Conservation (phyloP, 1,139 yeast species). For the Yamadazyma siamensis region DNA sequence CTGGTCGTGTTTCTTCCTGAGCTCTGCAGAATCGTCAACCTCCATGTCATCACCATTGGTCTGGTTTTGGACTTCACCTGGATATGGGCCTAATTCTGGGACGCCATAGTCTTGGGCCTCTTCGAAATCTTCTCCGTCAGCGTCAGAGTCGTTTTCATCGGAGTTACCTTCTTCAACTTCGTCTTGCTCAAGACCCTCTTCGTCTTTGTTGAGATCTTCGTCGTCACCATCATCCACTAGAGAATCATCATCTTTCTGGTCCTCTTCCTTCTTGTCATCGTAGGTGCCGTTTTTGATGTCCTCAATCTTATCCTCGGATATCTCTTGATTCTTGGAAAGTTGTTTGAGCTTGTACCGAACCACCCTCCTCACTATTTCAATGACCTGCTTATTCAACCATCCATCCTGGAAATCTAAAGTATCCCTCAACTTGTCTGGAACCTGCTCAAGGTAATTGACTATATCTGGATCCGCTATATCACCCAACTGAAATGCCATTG, state of each 20-base stretch:
- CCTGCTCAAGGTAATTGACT: conserved; percentile 42
- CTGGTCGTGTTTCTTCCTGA: too few relatives aligned
- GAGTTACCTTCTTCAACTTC: conserved; percentile 19
- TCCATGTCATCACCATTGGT: conserved; percentile 18
- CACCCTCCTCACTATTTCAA: conserved; percentile 63
- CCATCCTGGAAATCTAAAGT: conserved; percentile 54
- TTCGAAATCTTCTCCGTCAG: conserved; percentile 22
- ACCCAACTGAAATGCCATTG: conserved; percentile 77
- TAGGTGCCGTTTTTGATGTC: conserved; percentile 41
- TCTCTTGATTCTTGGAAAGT: conserved; percentile 41
- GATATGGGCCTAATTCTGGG: conserved; percentile 17
- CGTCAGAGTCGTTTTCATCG: conserved; percentile 29
- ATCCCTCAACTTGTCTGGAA: conserved; percentile 39
- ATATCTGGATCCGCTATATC: conserved; percentile 72
- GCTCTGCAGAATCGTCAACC: conserved; percentile 8
- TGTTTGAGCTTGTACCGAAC: conserved; percentile 70
- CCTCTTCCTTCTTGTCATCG: conserved; percentile 28
- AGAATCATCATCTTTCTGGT: conserved; percentile 21
- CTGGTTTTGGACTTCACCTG: conserved; percentile 17
- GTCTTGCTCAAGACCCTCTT: conserved; percentile 14
- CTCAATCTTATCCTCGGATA: conserved; percentile 39
- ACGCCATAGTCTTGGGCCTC: conserved; percentile 21
- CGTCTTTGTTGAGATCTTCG: conserved; percentile 19
- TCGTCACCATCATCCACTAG: conserved; percentile 23
- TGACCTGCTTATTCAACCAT: conserved; percentile 67